A percentile compares a stretch with the other conserved stretches of the same genome.
phyloP scores from a whole-genome alignment of 148 eudicot genomes.

The Silene latifolia region DNA sequence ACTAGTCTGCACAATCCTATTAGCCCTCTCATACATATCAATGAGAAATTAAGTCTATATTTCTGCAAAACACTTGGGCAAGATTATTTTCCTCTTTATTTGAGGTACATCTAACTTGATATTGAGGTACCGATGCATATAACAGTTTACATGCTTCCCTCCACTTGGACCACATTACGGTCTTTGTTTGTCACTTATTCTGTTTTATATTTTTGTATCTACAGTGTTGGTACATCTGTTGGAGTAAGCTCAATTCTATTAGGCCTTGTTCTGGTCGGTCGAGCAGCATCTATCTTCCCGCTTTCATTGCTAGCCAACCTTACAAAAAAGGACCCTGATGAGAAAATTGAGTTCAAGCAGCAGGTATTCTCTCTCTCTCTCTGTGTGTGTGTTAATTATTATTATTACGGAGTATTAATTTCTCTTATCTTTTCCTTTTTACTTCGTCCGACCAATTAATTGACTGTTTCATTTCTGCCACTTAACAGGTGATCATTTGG shows the following conservation, averaged over 20 bases:
- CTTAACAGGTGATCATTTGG: conserved; percentile 46
- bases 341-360: conserved; percentile 38
- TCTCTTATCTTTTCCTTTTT: neutral
- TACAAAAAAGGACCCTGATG: conserved; percentile 25
- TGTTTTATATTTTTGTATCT: conserved; percentile 1
- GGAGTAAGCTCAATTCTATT: conserved; percentile 48
- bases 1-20: no score
- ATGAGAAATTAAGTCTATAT: no score
- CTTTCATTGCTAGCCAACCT: conserved; percentile 44
- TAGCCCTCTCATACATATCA: no score
- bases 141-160: neutral
- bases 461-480: neutral
- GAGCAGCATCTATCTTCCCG: conserved; percentile 61
- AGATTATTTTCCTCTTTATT: no score
- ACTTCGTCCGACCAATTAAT: neutral
- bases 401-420: neutral
- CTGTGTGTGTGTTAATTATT: neutral
- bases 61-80: no score
- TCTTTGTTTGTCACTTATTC: neutral
- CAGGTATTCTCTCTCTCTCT: conserved; percentile 32
- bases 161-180: neutral
- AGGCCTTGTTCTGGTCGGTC: conserved; percentile 43
- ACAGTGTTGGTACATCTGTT: conserved; percentile 46
- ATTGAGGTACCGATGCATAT: no score
- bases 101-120: no score